A percentile compares a stretch with the other conserved stretches of the same genome.
Conservation (phyloP, 1,284 basidiomycete species). For the Cerrena zonata region DNA sequence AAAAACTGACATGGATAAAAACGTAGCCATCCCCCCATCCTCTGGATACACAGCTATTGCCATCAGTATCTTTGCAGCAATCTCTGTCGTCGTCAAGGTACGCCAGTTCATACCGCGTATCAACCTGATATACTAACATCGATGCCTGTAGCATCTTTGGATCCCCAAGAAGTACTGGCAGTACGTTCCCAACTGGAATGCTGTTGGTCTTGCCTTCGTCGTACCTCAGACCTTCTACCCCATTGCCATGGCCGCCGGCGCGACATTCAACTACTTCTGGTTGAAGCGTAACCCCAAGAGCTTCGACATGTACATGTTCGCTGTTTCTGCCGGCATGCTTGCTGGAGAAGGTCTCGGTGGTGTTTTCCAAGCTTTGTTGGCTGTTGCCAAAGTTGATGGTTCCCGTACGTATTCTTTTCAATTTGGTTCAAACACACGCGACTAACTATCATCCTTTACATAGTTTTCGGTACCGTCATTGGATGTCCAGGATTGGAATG, state of each 20-base stretch:
- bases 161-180: conserved; percentile 50
- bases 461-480: conserved; percentile 42
- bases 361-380: conserved; percentile 56
- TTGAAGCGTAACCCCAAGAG: conserved; percentile 36
- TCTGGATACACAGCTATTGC: conserved; percentile 64
- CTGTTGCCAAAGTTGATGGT: conserved; percentile 45
- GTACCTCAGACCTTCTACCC: conserved; percentile 26
- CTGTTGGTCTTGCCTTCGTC: conserved; percentile 39
- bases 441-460: conserved; percentile 4
- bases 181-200: conserved; percentile 65
- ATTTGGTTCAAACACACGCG: background rate
- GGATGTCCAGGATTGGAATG: conserved; percentile 46
- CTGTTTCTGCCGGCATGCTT: conserved; percentile 53
- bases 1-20: too few relatives aligned
- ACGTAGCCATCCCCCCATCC: conserved; percentile 46
- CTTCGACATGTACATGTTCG: conserved; percentile 59
- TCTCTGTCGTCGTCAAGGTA: conserved; percentile 42
- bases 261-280: conserved; percentile 47
- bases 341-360: conserved; percentile 69
- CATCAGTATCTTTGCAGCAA: conserved; percentile 41
- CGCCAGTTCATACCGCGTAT: background rate
- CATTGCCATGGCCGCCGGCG: conserved; percentile 47
- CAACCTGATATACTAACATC: conserved; percentile 10
- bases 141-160: conserved; percentile 37
- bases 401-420: conserved; percentile 29